Evolutionary conservation across 768 basidiomycete species (phyloP), one percentile per base, ranked within the genome.

Genomic region (Auriscalpium vulgare): DNA sequence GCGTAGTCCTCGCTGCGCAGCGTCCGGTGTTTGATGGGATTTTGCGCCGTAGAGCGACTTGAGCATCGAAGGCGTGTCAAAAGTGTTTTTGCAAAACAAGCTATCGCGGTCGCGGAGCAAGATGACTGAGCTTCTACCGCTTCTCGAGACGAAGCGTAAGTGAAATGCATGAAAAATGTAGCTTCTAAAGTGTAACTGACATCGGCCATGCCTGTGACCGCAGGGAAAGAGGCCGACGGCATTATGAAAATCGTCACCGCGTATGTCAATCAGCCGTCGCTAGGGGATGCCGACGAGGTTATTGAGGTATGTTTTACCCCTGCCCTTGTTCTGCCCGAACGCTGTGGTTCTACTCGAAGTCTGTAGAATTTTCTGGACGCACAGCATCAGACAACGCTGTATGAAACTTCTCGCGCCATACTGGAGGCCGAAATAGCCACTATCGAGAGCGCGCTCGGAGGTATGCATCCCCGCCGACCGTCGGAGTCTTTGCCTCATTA

Each of bases 31-130:
- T 11, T 50, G 46, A 56, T n/a, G 2, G 45, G n/a, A 17, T 10
- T 14, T 16, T 16, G 37, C 13, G 19, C 53, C 50, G 38, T 59
- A 88, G 86, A 74, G 71, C 43, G 79, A 76, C 7, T 78, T 91
- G 69, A 84, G 73, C 64, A 68, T 84, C 11, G 91, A 91, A 37
- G 71, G 79, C 19, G 79, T 78, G 8, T 84, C 91, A 0, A 91
- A 88, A 68, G 75, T 89, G 2, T 82, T 88, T 65, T 72, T 93
- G 19, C 91, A 93, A 71, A 93, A 93, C 67, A 87, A 84, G 59
- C 76, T 91, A 23, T 70, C 71, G 51, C 78, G 75, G 55, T 81
- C 78, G 55, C 77, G 80, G 54, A 72, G 68, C 37, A 90, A 87
- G 70, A 65, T 88, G n/a, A 65, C 72, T 51, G 89, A 91, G 60